Percentiles rank a stretch among this genome's conserved stretches.
phyloP scores from a whole-genome alignment of 805 yeast species.

The Kluyveromyces nonfermentans region DNA sequence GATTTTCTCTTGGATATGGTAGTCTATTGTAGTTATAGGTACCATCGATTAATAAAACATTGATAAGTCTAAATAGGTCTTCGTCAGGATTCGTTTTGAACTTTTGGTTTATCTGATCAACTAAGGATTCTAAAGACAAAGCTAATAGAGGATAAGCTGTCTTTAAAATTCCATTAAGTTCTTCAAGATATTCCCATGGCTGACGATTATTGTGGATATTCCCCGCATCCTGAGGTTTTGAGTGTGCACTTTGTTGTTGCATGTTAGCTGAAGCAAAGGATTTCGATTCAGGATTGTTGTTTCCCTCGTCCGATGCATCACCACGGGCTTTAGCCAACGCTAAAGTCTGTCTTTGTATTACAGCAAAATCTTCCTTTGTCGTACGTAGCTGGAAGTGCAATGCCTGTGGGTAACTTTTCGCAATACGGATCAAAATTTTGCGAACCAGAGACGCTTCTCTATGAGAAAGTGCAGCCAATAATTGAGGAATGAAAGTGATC shows the following conservation, averaged over 20 bases:
- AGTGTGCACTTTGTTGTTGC: background rate
- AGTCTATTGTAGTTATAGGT: constrained; percentile 81
- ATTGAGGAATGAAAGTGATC: constrained; percentile 94
- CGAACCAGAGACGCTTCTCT: constrained; percentile 86
- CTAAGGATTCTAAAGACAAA: constrained; percentile 84
- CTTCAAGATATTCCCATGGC: constrained; percentile 91
- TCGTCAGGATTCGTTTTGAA: constrained; percentile 93
- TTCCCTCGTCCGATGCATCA: constrained; percentile 5
- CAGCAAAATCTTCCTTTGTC: constrained; percentile 87
- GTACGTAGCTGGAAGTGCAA: constrained; percentile 92
- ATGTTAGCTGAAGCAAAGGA: background rate
- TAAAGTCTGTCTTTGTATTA: constrained; percentile 67
- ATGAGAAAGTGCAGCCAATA: constrained; percentile 80
- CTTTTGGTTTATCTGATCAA: constrained; percentile 89
- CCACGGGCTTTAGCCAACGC: constrained; percentile 31
- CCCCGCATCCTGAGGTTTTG: constrained; percentile 3
- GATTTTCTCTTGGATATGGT: constrained; percentile 80
- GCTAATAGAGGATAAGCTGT: constrained; percentile 95
- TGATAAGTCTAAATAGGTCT: constrained; percentile 88
- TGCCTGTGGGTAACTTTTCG: constrained; percentile 96
- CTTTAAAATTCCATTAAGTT: constrained; percentile 87
- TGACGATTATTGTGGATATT: constrained; percentile 37
- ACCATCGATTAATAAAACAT: constrained; percentile 88
- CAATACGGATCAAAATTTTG: constrained; percentile 80
- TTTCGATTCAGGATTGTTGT: constrained; percentile 7